Evolutionary conservation across 2,329 filamentous ascomycete genomes (phyloP).

Genomic region (Talaromyces amestolkiae): DNA sequence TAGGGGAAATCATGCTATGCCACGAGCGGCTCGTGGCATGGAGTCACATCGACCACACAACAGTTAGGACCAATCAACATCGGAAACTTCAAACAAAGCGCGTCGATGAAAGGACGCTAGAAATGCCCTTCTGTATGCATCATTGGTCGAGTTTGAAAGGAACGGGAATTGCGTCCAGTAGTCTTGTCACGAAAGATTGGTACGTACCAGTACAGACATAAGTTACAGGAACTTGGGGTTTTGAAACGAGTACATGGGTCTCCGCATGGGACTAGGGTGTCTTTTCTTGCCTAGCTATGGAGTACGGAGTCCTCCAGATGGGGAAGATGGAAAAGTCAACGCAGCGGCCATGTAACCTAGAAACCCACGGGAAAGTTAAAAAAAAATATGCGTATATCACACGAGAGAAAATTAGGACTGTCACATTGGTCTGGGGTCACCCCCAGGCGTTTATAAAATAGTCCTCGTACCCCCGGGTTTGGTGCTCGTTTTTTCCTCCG

Average conservation of each 20-base stretch:
- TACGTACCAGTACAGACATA: neutral
- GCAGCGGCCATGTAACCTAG: slow-evolving; percentile 14
- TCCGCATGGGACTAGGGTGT: slow-evolving; percentile 9
- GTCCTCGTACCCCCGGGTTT: neutral
- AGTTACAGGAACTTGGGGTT: slow-evolving; percentile 8
- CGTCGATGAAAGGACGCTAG: neutral
- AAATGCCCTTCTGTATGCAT: neutral
- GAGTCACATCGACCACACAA: neutral
- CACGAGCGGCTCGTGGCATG: slow-evolving; percentile 11
- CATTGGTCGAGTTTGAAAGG: neutral
- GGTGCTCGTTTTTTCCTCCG: neutral
- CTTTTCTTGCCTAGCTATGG: slow-evolving; percentile 1
- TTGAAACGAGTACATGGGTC: slow-evolving; percentile 7
- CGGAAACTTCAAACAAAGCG: neutral
- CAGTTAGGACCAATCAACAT: neutral
- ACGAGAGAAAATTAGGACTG: neutral
- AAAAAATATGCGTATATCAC: slow-evolving; percentile 4
- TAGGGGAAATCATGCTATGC: slow-evolving; percentile 1
- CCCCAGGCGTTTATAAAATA: slow-evolving; percentile 12
- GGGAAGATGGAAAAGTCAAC: neutral
- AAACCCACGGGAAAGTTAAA: neutral
- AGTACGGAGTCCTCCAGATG: slow-evolving; percentile 17
- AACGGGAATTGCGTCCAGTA: slow-evolving; percentile 3
- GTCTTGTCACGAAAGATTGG: neutral
- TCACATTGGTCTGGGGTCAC: slow-evolving; percentile 8